These are phyloP conservation scores for Aspergillus niger DNA, from an alignment of 2,329 filamentous ascomycete species.

Conservation along the genomic window DNA sequence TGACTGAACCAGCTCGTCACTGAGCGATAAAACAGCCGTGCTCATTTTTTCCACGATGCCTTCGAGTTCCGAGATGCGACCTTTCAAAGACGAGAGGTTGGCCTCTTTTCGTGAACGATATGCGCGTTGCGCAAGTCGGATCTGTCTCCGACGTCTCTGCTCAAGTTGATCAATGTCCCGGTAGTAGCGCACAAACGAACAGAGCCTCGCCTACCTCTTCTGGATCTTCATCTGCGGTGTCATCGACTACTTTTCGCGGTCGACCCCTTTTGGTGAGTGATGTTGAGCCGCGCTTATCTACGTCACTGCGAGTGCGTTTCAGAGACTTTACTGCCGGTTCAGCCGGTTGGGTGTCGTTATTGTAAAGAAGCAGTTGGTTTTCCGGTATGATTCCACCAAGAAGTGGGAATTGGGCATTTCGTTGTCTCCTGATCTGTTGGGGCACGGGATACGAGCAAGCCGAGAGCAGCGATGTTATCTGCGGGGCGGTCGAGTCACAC, in stretches of 20 bases:
- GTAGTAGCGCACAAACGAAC: background rate
- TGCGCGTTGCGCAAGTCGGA: constrained; percentile 29
- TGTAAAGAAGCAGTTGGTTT: background rate
- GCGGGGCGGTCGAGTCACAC: constrained; percentile 1
- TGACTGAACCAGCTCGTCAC: constrained; percentile 25
- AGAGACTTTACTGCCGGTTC: background rate
- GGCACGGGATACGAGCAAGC: constrained; percentile 24
- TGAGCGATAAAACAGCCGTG: constrained; percentile 24
- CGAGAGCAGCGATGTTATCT: constrained; percentile 21
- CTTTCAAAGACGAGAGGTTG: constrained; percentile 20
- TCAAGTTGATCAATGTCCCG: background rate
- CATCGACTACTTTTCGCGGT: constrained; percentile 20
- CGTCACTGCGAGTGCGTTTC: constrained; percentile 2
- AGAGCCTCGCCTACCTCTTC: constrained; percentile 20
- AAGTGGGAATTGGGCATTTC: background rate
- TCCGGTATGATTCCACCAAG: background rate
- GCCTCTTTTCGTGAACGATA: constrained; percentile 31
- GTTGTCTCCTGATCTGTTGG: constrained; percentile 4
- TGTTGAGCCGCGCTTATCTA: background rate
- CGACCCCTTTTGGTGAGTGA: constrained; percentile 24
- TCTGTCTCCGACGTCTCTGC: constrained; percentile 29
- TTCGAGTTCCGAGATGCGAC: constrained; percentile 25
- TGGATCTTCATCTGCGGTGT: constrained; percentile 15
- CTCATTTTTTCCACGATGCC: constrained; percentile 26
- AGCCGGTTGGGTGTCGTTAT: background rate